Conservation (phyloP, 441 rosid genomes). For the Rhodomyrtus psidioides region DNA sequence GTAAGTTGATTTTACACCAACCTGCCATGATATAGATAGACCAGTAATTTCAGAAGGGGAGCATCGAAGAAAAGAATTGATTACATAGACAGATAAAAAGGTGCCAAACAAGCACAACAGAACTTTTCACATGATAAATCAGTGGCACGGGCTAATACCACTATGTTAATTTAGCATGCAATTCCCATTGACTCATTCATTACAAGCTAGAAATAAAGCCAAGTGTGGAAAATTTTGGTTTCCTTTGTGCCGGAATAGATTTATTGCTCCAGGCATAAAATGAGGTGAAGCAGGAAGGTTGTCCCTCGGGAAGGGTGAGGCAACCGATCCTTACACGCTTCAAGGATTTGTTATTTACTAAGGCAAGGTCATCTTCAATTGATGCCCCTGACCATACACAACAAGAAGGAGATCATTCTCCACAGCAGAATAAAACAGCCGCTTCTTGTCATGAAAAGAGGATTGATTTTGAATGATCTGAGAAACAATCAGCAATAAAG, state of each 20-base stretch:
- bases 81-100: background rate
- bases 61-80: no score
- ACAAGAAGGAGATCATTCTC: constrained; percentile 41
- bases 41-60: background rate
- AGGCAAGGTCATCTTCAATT: background rate
- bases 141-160: background rate
- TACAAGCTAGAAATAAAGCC: background rate
- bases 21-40: background rate
- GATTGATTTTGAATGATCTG: constrained; percentile 70
- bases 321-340: background rate
- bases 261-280: background rate
- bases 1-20: constrained; percentile 21
- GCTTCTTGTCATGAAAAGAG: constrained; percentile 54
- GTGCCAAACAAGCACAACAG: background rate
- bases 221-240: background rate
- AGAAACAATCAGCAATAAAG: background rate
- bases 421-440: constrained; percentile 75
- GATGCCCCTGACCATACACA: background rate
- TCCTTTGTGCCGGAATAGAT: background rate
- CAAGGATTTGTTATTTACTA: background rate
- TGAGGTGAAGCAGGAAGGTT: background rate
- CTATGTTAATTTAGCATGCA: background rate
- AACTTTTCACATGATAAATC: background rate
- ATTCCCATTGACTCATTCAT: background rate
- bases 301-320: background rate